Conservation (phyloP, 352 stramenopile species). For the Globisporangium solare region DNA sequence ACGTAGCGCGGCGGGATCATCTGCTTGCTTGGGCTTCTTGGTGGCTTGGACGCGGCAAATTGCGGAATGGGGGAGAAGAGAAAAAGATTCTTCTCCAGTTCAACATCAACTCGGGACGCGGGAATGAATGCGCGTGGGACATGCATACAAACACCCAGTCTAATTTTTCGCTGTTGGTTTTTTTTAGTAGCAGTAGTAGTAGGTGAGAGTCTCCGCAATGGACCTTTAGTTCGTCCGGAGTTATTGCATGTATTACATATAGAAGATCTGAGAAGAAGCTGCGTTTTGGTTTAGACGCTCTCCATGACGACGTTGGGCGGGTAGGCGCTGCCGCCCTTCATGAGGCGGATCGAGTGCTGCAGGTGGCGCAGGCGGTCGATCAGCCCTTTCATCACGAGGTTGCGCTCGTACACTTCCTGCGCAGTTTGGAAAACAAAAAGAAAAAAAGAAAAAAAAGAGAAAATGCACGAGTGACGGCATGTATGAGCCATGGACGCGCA, state of each 20-base stretch:
- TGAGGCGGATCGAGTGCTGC: conserved; percentile 70
- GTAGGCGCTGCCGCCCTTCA: conserved; percentile 64
- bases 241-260: no score
- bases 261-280: no score
- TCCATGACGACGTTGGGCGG: conserved; percentile 68
- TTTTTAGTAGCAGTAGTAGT: no score
- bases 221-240: no score
- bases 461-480: no score
- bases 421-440: not conserved
- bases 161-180: no score
- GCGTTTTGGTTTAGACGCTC: conserved; percentile 37
- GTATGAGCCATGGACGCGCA: not conserved
- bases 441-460: no score
- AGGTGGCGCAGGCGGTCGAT: conserved; percentile 75
- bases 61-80: conserved; percentile 1
- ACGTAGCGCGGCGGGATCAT: conserved; percentile 57
- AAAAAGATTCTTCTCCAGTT: no score
- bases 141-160: no score
- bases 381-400: conserved; percentile 82
- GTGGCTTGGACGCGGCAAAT: conserved; percentile 4
- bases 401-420: conserved; percentile 81
- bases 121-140: no score
- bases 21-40: not conserved
- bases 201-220: no score
- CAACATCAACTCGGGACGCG: no score